phyloP scores from a whole-genome alignment of 2,329 filamentous ascomycete genomes.

The Beauveria sp. region DNA sequence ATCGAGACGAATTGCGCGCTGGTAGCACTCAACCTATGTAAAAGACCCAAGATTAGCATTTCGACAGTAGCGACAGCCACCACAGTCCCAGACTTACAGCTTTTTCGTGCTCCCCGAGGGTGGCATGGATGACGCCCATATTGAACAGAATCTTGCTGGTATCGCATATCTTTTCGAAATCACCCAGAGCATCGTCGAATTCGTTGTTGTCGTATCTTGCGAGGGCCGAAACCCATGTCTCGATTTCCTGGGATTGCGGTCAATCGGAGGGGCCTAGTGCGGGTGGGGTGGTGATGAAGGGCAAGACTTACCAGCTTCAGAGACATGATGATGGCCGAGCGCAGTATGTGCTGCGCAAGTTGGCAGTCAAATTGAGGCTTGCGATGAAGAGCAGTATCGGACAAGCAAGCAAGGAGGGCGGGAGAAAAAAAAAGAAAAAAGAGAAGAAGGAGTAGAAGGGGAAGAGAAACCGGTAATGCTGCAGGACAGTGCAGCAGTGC shows the following conservation, averaged over 20 bases:
- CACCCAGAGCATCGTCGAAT: constrained; percentile 78
- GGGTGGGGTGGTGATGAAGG: neutral
- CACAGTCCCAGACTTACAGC: constrained; percentile 57
- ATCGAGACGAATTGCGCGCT: constrained; percentile 81
- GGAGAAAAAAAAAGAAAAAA: neutral
- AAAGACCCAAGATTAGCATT: constrained; percentile 6
- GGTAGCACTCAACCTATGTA: constrained; percentile 81
- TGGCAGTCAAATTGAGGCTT: neutral
- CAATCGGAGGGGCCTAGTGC: neutral
- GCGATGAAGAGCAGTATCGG: neutral
- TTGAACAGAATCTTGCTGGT: constrained; percentile 99
- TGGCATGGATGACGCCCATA: constrained; percentile 95
- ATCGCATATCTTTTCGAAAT: constrained; percentile 82
- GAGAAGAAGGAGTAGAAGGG: neutral
- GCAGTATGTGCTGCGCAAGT: constrained; percentile 3
- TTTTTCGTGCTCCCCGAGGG: constrained; percentile 89
- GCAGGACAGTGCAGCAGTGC: constrained; percentile 8
- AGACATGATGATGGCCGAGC: constrained; percentile 40
- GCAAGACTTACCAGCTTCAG: constrained; percentile 47
- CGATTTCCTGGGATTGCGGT: constrained; percentile 68
- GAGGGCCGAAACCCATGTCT: constrained; percentile 93
- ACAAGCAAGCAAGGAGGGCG: neutral
- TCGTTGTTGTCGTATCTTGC: constrained; percentile 94
- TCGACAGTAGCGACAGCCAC: constrained; percentile 7
- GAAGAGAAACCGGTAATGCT: constrained; percentile 5